phyloP scores from a whole-genome alignment of 2,329 filamentous ascomycete genomes.

The Aspergillus jensenii region DNA sequence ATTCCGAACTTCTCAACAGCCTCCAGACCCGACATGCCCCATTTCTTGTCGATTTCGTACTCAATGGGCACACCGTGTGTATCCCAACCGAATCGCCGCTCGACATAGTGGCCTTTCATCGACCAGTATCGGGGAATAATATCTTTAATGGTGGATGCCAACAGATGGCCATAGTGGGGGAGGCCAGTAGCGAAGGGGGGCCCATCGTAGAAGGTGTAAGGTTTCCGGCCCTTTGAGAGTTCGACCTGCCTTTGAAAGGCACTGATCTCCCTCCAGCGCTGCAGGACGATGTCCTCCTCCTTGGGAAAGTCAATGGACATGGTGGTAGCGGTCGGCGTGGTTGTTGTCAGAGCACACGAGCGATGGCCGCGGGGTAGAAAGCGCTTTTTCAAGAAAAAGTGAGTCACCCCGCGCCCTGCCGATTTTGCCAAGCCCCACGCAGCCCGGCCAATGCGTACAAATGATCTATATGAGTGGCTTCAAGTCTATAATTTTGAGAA shows the following conservation, averaged over 20 bases:
- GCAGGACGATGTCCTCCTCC: constrained; percentile 82
- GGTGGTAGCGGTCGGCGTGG: constrained; percentile 19
- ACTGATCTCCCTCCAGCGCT: constrained; percentile 86
- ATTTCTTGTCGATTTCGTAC: constrained; percentile 95
- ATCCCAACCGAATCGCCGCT: constrained; percentile 93
- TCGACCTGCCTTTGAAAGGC: constrained; percentile 88
- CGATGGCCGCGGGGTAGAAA: constrained; percentile 25
- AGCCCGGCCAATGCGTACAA: not conserved
- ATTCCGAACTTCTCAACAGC: constrained; percentile 85
- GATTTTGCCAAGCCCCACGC: constrained; percentile 12
- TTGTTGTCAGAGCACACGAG: constrained; percentile 13
- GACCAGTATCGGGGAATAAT: constrained; percentile 96
- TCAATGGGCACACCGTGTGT: constrained; percentile 93
- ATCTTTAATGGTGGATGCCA: constrained; percentile 95
- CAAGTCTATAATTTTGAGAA: not conserved
- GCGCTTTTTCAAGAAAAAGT: constrained; percentile 17
- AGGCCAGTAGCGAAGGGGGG: constrained; percentile 74
- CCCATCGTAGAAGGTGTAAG: constrained; percentile 94
- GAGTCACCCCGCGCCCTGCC: constrained; percentile 18
- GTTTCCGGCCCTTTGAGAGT: constrained; percentile 76
- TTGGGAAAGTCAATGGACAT: constrained; percentile 93
- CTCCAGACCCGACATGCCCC: constrained; percentile 82
- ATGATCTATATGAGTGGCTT: not conserved
- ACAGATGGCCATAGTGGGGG: constrained; percentile 72
- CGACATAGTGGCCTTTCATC: constrained; percentile 92